phyloP scores from a whole-genome alignment of 805 yeast species.

The Candida arabinofermentans region DNA sequence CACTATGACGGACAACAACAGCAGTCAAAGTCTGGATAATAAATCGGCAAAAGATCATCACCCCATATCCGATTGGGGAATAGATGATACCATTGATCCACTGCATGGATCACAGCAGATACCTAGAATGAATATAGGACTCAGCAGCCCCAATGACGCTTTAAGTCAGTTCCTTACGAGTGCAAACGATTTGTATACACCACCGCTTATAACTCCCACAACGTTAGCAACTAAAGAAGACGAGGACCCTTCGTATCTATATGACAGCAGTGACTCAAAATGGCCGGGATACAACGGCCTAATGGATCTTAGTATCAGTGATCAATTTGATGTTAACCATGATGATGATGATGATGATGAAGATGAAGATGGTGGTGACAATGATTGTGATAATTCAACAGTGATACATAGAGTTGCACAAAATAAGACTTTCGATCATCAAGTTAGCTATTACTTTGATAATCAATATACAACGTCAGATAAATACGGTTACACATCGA shows the following conservation, averaged over 20 bases:
- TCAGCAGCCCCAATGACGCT: not conserved
- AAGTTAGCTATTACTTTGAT: not conserved
- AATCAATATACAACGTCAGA: not conserved
- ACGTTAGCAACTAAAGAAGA: not conserved
- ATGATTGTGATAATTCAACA: not conserved
- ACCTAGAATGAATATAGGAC: not conserved
- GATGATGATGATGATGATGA: not conserved
- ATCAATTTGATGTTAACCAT: no score
- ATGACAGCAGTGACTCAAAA: no score
- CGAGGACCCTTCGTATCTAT: no score
- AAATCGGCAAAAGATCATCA: not conserved
- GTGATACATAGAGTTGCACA: not conserved
- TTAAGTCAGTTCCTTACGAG: not conserved
- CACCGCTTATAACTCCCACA: not conserved
- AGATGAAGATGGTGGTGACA: not conserved
- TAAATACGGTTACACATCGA: no score
- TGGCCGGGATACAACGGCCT: no score
- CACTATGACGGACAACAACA: not conserved
- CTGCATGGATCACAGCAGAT: not conserved
- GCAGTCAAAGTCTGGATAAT: not conserved
- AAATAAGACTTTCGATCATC: not conserved
- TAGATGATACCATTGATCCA: slow-evolving; percentile 11
- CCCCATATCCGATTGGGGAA: slow-evolving; percentile 21
- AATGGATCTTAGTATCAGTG: no score
- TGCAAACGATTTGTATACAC: slow-evolving; percentile 1